These are phyloP conservation scores for Leptomonas seymouri DNA, from an alignment of 208 protist genomes.

Conservation along the genomic window DNA sequence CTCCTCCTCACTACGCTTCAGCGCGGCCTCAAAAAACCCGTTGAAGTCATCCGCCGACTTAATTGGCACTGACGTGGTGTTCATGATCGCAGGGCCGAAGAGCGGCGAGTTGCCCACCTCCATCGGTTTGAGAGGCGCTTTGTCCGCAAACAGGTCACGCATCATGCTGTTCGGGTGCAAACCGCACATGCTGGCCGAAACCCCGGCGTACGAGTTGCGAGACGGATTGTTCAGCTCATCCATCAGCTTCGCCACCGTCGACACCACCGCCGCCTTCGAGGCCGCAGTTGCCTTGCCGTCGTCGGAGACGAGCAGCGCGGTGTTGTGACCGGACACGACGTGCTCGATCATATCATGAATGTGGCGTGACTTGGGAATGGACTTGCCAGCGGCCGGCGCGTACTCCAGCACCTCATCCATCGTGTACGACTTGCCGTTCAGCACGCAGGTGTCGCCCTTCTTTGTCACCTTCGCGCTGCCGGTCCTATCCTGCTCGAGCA, in stretches of 20 bases:
- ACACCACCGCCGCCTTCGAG: constrained; percentile 25
- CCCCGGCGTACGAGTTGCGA: constrained; percentile 29
- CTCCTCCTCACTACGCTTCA: constrained; percentile 28
- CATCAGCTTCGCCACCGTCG: constrained; percentile 32
- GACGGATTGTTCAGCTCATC: constrained; percentile 19
- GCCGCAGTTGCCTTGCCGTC: constrained; percentile 35
- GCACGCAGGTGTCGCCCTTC: constrained; percentile 26
- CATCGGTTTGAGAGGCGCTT: constrained; percentile 26
- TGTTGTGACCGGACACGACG: constrained; percentile 58
- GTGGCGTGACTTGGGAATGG: constrained; percentile 24
- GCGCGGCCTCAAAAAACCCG: constrained; percentile 30
- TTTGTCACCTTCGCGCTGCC: constrained; percentile 11
- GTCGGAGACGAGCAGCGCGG: constrained; percentile 49
- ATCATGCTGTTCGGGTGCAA: constrained; percentile 35
- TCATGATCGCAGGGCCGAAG: constrained; percentile 50
- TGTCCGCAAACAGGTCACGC: constrained; percentile 40
- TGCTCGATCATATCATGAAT: constrained; percentile 48
- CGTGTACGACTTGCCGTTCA: constrained; percentile 28
- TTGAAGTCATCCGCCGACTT: constrained; percentile 32
- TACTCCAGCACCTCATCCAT: constrained; percentile 46
- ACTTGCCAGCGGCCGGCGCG: constrained; percentile 17
- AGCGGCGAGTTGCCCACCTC: constrained; percentile 53
- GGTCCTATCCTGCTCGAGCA: constrained; percentile 13
- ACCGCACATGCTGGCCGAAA: constrained; percentile 39
- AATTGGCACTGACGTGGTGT: constrained; percentile 30